A percentile compares a stretch with the other conserved stretches of the same genome.
Evolutionary conservation across 768 basidiomycete genomes (phyloP).

Genomic region (Auricularia sp.): DNA sequence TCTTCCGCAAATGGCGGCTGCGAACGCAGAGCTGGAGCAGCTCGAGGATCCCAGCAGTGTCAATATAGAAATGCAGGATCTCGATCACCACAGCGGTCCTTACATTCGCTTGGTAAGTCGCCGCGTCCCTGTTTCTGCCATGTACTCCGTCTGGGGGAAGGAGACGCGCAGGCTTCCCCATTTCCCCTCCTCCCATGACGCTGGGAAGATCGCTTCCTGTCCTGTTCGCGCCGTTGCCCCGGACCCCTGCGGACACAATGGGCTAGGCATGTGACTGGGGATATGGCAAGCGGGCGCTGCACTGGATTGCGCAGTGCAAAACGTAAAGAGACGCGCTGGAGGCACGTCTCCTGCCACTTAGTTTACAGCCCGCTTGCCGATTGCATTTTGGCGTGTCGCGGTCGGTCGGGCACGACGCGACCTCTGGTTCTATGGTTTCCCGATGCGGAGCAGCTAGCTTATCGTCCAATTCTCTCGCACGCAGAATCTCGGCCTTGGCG

Average conservation of each 20-base stretch:
- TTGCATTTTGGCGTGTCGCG: not conserved
- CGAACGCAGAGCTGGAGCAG: slow-evolving; percentile 8
- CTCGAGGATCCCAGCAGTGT: slow-evolving; percentile 7
- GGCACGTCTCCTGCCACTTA: not conserved
- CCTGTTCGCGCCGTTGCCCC: not conserved
- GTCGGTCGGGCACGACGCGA: not conserved
- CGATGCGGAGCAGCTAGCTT: not conserved
- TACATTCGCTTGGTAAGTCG: not conserved
- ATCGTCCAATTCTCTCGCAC: not conserved
- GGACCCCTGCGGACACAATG: slow-evolving; percentile 4
- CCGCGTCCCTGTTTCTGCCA: not conserved
- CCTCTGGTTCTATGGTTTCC: not conserved
- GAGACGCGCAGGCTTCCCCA: not conserved
- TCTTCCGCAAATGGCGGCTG: slow-evolving; percentile 9
- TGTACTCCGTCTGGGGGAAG: not conserved
- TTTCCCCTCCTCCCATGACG: not conserved
- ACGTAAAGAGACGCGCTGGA: not conserved
- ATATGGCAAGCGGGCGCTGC: not conserved
- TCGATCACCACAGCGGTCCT: not conserved
- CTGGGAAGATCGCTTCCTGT: not conserved
- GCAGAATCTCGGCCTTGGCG: slow-evolving; percentile 11
- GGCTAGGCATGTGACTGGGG: not conserved
- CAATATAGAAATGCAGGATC: slow-evolving; percentile 8
- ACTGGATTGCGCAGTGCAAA: not conserved
- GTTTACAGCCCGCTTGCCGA: not conserved